phyloP scores from a whole-genome alignment of 2,329 filamentous ascomycete genomes.

The Dactylellina sp. region DNA sequence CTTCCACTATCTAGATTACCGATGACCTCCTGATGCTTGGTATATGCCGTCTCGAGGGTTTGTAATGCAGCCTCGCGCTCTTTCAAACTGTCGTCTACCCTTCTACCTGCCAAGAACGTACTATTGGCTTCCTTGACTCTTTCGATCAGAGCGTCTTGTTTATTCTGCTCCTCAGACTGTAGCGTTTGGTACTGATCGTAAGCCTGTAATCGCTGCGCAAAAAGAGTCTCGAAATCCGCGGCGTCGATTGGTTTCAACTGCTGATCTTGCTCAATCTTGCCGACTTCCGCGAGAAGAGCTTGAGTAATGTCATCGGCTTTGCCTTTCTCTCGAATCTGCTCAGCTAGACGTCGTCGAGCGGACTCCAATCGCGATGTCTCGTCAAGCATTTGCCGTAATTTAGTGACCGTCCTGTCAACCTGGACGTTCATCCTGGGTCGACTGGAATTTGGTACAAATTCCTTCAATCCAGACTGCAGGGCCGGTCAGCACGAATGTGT shows the following conservation, averaged over 20 bases:
- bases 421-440: constrained; percentile 81
- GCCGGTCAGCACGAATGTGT: background rate
- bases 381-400: constrained; percentile 82
- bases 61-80: constrained; percentile 90
- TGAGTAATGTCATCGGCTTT: constrained; percentile 88
- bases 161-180: constrained; percentile 76
- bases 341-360: constrained; percentile 80
- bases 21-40: constrained; percentile 96
- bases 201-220: constrained; percentile 79
- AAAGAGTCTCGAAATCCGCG: constrained; percentile 91
- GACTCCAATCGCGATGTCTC: constrained; percentile 87
- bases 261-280: constrained; percentile 84
- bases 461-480: constrained; percentile 54
- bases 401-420: constrained; percentile 81
- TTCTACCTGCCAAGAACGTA: constrained; percentile 79
- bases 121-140: constrained; percentile 80
- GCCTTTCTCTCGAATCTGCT: constrained; percentile 80
- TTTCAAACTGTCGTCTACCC: constrained; percentile 73
- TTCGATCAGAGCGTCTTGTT: constrained; percentile 78
- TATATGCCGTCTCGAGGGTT: constrained; percentile 87
- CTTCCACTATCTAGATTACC: constrained; percentile 89
- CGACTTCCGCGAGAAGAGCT: constrained; percentile 84
- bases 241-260: constrained; percentile 86
- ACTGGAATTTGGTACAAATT: constrained; percentile 80
- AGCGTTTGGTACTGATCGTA: constrained; percentile 83